Base-by-base conservation (phyloP, 2,329 filamentous ascomycete genomes). In the Shiraia bambusicola region DNA sequence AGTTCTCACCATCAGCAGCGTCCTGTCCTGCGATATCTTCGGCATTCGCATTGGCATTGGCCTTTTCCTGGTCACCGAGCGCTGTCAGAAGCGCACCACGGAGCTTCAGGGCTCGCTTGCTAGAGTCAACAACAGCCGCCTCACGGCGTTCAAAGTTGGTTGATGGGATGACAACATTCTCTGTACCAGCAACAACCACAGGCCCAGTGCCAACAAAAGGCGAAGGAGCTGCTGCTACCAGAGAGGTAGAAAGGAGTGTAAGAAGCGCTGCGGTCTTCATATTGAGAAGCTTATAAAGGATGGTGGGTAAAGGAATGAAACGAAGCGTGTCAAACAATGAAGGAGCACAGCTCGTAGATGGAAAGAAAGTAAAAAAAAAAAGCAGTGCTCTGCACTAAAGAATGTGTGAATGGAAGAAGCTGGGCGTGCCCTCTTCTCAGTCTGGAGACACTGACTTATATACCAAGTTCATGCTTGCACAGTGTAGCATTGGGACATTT, bases 331-430 rank as follows among this genome's bases (percentile, higher is more conserved):
- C 45, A 51, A 61, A 46, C 56, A 52, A 55, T 40, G n/a, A 50
- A 37, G 58, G 62, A 68, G 65, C 65, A 61, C 65, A 66, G 65
- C 63, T 67, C 65, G 56, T 31, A 41, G 34, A 59, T 54, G 47
- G 59, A 61, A 48, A 31, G 44, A 59, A 57, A 47, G 35, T 50
- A 48, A 46, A 58, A 34, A 46, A 46, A 50, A 45, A 37, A 61
- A 22, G 19, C 8, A 22, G 63, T 66, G 63, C 50, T 52, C 64
- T 60, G 63, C 64, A 67, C 64, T 40, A 54, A 53, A 37, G 44
- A 50, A 60, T 42, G 26, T 27, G 32, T 45, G 49, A 49, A 45
- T 34, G 41, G 37, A 39, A 40, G 42, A 50, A 47, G 43, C 32
- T 53, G 48, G 46, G 51, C 42, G 56, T 52, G 45, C 30, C 39